Evolutionary conservation across 225 moss, liverwort and hornwort species (phyloP).

Genomic region (Sphagnum tenellum): DNA sequence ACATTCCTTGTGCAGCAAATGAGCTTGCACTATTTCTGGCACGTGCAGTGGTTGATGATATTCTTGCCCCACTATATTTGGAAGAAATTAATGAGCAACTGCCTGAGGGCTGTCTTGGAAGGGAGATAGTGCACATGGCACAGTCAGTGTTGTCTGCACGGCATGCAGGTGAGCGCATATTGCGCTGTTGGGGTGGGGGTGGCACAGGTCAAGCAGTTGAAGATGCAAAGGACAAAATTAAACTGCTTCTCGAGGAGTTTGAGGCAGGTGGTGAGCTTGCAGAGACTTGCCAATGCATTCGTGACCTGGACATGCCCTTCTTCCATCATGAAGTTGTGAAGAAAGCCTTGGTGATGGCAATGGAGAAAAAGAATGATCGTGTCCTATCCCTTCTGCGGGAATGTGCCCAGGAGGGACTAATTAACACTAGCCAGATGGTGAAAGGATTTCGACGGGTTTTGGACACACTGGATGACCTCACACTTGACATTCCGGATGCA

Average conservation of each 20-base stretch:
- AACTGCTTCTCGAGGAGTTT: conserved; percentile 80
- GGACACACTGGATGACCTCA: conserved; percentile 80
- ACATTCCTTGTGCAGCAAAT: conserved; percentile 90
- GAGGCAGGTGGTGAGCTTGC: conserved; percentile 89
- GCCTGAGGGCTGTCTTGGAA: conserved; percentile 60
- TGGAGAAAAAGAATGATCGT: conserved; percentile 87
- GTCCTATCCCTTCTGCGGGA: conserved; percentile 66
- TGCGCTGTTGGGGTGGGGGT: conserved; percentile 98
- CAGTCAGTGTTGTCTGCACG: conserved; percentile 79
- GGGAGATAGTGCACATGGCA: conserved; percentile 77
- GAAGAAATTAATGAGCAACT: conserved; percentile 94
- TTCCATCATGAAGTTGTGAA: conserved; percentile 99
- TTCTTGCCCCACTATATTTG: conserved; percentile 78
- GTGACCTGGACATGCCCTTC: conserved; percentile 91
- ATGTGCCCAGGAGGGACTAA: conserved; percentile 77
- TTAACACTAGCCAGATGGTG: conserved; percentile 92
- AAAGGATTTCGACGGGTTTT: conserved; percentile 77
- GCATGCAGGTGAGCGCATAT: conserved; percentile 89
- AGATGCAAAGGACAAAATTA: conserved; percentile 89
- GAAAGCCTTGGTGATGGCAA: conserved; percentile 90
- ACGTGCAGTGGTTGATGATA: conserved; percentile 92
- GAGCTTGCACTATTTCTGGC: conserved; percentile 84
- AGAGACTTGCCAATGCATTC: conserved; percentile 94
- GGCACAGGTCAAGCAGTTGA: conserved; percentile 84
- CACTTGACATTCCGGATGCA: conserved; percentile 87